A percentile compares a stretch with the other conserved stretches of the same genome.
Evolutionary conservation across 2,329 filamentous ascomycete species (phyloP).

Genomic region (Kalmusia sp.): DNA sequence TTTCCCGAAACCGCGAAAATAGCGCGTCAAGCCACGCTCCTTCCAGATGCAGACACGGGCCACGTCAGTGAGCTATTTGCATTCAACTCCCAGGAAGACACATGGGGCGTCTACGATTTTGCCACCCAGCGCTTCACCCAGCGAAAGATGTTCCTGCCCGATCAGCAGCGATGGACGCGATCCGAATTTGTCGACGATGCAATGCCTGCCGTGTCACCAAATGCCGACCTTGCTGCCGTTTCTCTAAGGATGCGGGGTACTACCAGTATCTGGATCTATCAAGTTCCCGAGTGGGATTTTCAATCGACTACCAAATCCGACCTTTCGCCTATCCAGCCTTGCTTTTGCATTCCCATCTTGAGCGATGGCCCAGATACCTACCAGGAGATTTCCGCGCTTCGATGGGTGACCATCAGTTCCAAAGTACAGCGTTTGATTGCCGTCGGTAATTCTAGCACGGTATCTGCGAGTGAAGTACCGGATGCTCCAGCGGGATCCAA

Average conservation of each 20-base stretch:
- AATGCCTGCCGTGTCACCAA: constrained; percentile 48
- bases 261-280: constrained; percentile 49
- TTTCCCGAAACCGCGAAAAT: constrained; percentile 49
- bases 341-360: constrained; percentile 45
- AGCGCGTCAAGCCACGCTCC: constrained; percentile 47
- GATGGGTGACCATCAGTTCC: constrained; percentile 42
- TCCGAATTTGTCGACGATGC: constrained; percentile 50
- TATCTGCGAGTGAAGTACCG: constrained; percentile 30
- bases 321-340: constrained; percentile 45
- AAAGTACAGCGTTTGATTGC: constrained; percentile 46
- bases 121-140: constrained; percentile 47
- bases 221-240: constrained; percentile 46
- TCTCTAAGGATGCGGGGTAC: constrained; percentile 46
- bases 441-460: constrained; percentile 43
- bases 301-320: constrained; percentile 33
- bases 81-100: constrained; percentile 49
- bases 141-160: constrained; percentile 47
- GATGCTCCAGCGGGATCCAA: constrained; percentile 40
- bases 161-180: constrained; percentile 46
- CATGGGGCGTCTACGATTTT: constrained; percentile 51
- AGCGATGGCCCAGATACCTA: constrained; percentile 38
- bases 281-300: constrained; percentile 46
- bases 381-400: constrained; percentile 46
- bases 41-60: constrained; percentile 47
- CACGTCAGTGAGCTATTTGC: constrained; percentile 50